Evolutionary conservation across 306 rosid species (phyloP).

Genomic region (Rosa chinensis): DNA sequence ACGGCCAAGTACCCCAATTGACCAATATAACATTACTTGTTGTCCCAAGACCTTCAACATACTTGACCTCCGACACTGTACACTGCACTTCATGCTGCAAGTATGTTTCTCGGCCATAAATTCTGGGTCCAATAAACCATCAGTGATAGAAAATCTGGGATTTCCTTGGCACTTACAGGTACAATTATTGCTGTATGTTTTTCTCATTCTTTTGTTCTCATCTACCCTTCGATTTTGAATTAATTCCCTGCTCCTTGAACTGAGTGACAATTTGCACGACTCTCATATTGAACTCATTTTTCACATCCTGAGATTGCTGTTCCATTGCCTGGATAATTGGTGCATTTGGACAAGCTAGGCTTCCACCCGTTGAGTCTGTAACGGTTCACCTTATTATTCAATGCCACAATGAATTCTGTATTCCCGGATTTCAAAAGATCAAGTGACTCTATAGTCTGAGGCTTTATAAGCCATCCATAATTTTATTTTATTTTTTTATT

Average conservation of each 20-base stretch:
- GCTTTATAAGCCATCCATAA: too few species aligned
- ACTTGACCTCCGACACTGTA: constrained; percentile 89
- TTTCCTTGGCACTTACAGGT: constrained; percentile 86
- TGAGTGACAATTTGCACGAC: constrained; percentile 61
- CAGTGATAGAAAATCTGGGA: constrained; percentile 71
- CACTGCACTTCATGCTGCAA: constrained; percentile 88
- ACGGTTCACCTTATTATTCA: too few species aligned
- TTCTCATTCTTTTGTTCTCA: constrained; percentile 81
- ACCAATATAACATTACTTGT: constrained; percentile 90
- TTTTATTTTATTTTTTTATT: too few species aligned
- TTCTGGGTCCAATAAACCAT: constrained; percentile 86
- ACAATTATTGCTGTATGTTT: constrained; percentile 70
- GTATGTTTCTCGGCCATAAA: constrained; percentile 84
- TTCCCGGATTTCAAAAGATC: too few species aligned
- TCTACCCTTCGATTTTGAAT: constrained; percentile 60
- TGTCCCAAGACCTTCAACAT: constrained; percentile 89
- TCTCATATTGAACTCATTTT: constrained; percentile 72
- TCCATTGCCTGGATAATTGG: constrained; percentile 70
- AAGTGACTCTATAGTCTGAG: too few species aligned
- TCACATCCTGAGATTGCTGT: constrained; percentile 83
- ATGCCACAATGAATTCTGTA: too few species aligned
- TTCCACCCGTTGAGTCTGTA: constrained; percentile 95
- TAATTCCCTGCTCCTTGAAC: constrained; percentile 82
- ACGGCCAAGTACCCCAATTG: constrained; percentile 84
- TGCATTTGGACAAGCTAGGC: constrained; percentile 51